Percentiles rank a stretch among this genome's conserved stretches.
Conservation (phyloP, 805 yeast species). For the Ogataea corticis region DNA sequence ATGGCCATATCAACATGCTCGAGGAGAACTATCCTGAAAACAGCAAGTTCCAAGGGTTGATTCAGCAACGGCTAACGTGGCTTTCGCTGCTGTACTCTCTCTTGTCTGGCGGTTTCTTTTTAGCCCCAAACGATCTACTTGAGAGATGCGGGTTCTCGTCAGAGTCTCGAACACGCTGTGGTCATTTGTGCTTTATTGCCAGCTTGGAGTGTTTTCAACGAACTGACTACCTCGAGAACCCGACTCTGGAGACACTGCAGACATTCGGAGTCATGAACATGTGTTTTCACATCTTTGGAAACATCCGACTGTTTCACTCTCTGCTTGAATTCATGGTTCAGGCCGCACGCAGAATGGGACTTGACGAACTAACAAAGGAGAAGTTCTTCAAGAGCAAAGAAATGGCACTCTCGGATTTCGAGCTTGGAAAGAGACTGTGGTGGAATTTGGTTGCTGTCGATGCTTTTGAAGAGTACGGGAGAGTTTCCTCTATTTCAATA, state of each 20-base stretch:
- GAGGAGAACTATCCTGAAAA: neutral
- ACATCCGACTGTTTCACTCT: slow-evolving; percentile 3
- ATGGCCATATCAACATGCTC: neutral
- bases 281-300: slow-evolving; percentile 6
- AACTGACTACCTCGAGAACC: slow-evolving; percentile 1
- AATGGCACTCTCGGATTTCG: neutral
- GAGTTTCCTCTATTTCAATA: neutral
- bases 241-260: slow-evolving; percentile 3
- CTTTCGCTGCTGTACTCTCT: slow-evolving; percentile 1
- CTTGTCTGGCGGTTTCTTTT: neutral
- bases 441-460: slow-evolving; percentile 7
- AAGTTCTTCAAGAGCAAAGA: neutral
- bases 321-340: slow-evolving; percentile 3
- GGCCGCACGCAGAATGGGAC: neutral
- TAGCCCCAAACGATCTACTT: neutral
- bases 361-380: neutral
- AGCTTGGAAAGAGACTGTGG: slow-evolving; percentile 6
- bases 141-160: neutral
- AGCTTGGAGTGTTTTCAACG: neutral
- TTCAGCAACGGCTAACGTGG: slow-evolving; percentile 1
- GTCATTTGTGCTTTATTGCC: neutral
- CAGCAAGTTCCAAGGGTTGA: neutral
- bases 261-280: slow-evolving; percentile 1
- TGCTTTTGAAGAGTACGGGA: slow-evolving; percentile 4
- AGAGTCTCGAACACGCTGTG: neutral